phyloP scores from a whole-genome alignment of 257 asterid genomes.

The Nemophila menziesii region DNA sequence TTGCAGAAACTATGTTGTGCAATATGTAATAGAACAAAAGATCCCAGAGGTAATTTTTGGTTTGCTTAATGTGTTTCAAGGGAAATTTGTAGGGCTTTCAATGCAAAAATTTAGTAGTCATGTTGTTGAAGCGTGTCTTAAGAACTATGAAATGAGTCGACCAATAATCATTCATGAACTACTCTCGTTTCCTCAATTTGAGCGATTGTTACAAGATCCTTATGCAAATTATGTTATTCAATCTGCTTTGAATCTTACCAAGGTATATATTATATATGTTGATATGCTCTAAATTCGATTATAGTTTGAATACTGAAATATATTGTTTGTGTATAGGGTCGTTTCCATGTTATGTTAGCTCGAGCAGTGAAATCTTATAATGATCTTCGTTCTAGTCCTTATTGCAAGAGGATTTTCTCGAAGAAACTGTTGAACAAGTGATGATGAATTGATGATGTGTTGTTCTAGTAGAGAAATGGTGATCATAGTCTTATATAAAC shows the following conservation, averaged over 20 bases:
- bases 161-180: slow-evolving; percentile 21
- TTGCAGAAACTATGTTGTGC: slow-evolving; percentile 42
- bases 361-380: slow-evolving; percentile 21
- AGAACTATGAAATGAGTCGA: slow-evolving; percentile 16
- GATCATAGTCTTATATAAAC: not conserved
- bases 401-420: slow-evolving; percentile 38
- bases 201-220: slow-evolving; percentile 30
- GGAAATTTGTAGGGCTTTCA: slow-evolving; percentile 24
- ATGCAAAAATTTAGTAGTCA: slow-evolving; percentile 39
- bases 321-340: slow-evolving; percentile 14
- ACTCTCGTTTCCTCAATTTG: slow-evolving; percentile 21
- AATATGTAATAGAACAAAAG: slow-evolving; percentile 25
- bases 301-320: too few species aligned
- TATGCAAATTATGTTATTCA: slow-evolving; percentile 37
- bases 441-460: slow-evolving; percentile 10
- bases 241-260: slow-evolving; percentile 29
- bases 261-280: slow-evolving; percentile 12
- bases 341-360: slow-evolving; percentile 14
- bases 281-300: not conserved
- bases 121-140: slow-evolving; percentile 32
- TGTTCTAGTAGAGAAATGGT: too few species aligned
- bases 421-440: slow-evolving; percentile 27
- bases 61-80: slow-evolving; percentile 25
- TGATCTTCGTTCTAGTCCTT: slow-evolving; percentile 26
- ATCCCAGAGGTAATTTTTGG: slow-evolving; percentile 18